Base-by-base conservation (phyloP, 192 early-diverging fungal species). In the Phycomyces blakesleeanus region DNA sequence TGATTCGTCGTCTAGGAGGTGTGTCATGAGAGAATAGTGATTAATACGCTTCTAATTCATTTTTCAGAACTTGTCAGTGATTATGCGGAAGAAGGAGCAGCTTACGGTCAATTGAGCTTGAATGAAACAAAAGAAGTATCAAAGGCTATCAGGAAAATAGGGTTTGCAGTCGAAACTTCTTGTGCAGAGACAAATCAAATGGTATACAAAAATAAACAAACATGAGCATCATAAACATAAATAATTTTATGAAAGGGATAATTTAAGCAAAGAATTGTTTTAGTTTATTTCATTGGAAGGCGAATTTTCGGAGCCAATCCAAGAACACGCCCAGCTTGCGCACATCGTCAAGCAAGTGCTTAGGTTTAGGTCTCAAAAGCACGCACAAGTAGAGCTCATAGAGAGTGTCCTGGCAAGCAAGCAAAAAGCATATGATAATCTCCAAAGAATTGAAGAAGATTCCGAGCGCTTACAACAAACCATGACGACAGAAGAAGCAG, bases 91-190 rank as follows among this genome's bases (percentile, higher is more conserved):
- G 78, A 97, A 20, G 94, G 93, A 0, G 92, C 89, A 1, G 76
- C 83, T 1, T 92, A 93, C 73, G 97, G 97, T 59, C 91, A 86
- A 26, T 96, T 96, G 77, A 95, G 93, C 38, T 78, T 97, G 39
- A 84, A 86, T 63, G 93, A 97, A 59, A 66, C 53, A 29, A 77
- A 74, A 3, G 74, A 74, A 3, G 76, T 98, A 18, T 81, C 88
- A 1, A 84, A 84, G 6, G 88, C 89, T 0, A 87, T 96, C 54
- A 94, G 96, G 68, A 81, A 85, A 57, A 77, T 92, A 27, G 96
- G 96, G 5, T 86, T 91, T 66, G 92, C 94, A 2, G 78, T 91
- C 8, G 96, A 98, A 63, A 83, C 85, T 50, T 88, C 87, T 14
- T 87, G 85, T 59, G 81, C 85, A 25, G 82, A 86, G 26, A 89